Evolutionary conservation across 2,329 filamentous ascomycete genomes (phyloP).

Genomic region (Tolypocladium guangdongense): DNA sequence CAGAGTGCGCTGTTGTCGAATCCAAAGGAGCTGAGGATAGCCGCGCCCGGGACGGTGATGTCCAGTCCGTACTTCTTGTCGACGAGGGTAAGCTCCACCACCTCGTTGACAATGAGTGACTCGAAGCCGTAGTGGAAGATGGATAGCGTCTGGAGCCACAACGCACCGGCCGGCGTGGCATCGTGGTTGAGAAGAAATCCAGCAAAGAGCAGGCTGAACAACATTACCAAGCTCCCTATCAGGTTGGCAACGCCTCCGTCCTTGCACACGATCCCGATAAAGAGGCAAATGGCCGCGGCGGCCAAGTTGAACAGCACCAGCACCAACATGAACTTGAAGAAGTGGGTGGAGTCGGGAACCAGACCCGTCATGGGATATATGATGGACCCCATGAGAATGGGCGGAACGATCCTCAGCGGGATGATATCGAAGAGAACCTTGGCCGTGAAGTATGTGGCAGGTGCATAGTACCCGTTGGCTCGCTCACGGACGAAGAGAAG

Average conservation of each 20-base stretch:
- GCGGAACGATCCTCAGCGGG: slow-evolving; percentile 85
- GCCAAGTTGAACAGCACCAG: slow-evolving; percentile 93
- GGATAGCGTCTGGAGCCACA: slow-evolving; percentile 87
- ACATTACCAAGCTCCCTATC: slow-evolving; percentile 90
- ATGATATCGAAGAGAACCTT: slow-evolving; percentile 99
- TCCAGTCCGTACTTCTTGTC: slow-evolving; percentile 95
- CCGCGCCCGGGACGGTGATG: slow-evolving; percentile 89
- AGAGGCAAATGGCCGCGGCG: slow-evolving; percentile 84
- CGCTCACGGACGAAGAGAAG: slow-evolving; percentile 86
- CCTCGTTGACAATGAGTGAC: slow-evolving; percentile 93
- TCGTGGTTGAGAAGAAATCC: slow-evolving; percentile 91
- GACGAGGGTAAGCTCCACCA: slow-evolving; percentile 75
- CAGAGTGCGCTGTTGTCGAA: slow-evolving; percentile 83
- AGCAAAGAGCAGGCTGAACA: slow-evolving; percentile 91
- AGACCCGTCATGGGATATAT: slow-evolving; percentile 97
- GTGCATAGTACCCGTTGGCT: slow-evolving; percentile 93
- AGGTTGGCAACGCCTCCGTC: slow-evolving; percentile 86
- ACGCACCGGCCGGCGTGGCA: slow-evolving; percentile 71
- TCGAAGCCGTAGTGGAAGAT: slow-evolving; percentile 99
- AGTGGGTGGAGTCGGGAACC: slow-evolving; percentile 69
- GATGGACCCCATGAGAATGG: slow-evolving; percentile 89
- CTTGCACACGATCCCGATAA: slow-evolving; percentile 91
- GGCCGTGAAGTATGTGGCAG: slow-evolving; percentile 84
- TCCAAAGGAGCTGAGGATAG: slow-evolving; percentile 88
- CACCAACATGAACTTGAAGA: slow-evolving; percentile 84